phyloP scores from a whole-genome alignment of 495 filamentous ascomycete genomes.

The Darksidea phi region DNA sequence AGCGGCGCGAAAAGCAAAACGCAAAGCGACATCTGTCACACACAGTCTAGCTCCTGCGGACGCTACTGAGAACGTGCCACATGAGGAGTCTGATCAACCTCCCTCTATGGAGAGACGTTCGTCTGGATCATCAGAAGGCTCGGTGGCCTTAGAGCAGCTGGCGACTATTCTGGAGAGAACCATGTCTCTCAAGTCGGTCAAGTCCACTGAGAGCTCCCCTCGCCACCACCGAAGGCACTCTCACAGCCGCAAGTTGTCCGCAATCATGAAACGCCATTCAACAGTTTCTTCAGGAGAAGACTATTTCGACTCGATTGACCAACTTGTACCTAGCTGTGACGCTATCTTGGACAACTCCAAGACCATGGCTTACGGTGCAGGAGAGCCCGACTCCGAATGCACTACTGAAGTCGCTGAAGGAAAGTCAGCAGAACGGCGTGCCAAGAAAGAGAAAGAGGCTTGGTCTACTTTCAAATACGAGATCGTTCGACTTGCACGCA shows the following conservation, averaged over 20 bases:
- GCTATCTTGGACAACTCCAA: slow-evolving; percentile 83
- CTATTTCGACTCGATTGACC: slow-evolving; percentile 63
- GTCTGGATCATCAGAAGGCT: slow-evolving; percentile 37
- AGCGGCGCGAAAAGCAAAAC: slow-evolving; percentile 50
- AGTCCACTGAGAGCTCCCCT: slow-evolving; percentile 42
- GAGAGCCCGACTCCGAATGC: slow-evolving; percentile 49
- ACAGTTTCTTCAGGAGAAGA: slow-evolving; percentile 75
- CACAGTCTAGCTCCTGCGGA: slow-evolving; percentile 11
- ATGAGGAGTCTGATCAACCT: neutral
- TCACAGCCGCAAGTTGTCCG: slow-evolving; percentile 30
- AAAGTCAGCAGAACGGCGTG: slow-evolving; percentile 32
- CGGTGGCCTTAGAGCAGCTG: slow-evolving; percentile 40
- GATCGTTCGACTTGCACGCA: slow-evolving; percentile 85
- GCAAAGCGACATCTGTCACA: slow-evolving; percentile 29
- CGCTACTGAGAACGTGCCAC: neutral
- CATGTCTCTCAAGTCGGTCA: slow-evolving; percentile 35
- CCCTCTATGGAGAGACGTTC: slow-evolving; percentile 6
- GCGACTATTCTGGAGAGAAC: slow-evolving; percentile 41
- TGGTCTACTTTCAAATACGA: slow-evolving; percentile 86
- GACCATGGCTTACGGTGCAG: slow-evolving; percentile 71
- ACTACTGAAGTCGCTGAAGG: slow-evolving; percentile 46
- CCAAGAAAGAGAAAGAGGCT: slow-evolving; percentile 63
- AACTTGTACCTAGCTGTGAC: slow-evolving; percentile 73
- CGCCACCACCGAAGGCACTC: slow-evolving; percentile 35
- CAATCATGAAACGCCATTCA: slow-evolving; percentile 41